phyloP scores from a whole-genome alignment of 192 early-diverging fungal genomes.

The Coemansia sp. region DNA sequence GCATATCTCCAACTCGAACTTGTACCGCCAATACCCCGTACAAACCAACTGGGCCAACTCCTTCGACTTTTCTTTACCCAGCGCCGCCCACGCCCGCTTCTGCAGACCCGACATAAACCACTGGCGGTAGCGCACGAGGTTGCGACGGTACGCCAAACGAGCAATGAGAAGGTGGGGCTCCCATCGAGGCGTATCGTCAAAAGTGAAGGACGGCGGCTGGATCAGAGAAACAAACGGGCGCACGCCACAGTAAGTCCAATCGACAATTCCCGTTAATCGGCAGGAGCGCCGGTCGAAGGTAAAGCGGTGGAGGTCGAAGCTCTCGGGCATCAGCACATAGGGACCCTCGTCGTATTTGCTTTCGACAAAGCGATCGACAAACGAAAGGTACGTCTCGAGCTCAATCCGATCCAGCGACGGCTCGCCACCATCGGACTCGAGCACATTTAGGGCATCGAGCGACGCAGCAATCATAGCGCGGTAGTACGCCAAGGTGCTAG shows the following conservation, averaged over 20 bases:
- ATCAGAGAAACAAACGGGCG: conserved; percentile 28
- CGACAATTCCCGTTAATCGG: conserved; percentile 24
- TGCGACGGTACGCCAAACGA: conserved; percentile 33
- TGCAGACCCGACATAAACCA: conserved; percentile 37
- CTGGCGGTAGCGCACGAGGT: conserved; percentile 40
- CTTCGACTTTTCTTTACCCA: conserved; percentile 9
- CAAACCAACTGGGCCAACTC: conserved; percentile 29
- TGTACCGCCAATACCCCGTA: conserved; percentile 45
- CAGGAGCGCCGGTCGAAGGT: conserved; percentile 11
- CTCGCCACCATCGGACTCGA: conserved; percentile 8
- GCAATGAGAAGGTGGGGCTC: conserved; percentile 23
- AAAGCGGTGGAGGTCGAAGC: conserved; percentile 36
- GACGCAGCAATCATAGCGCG: conserved; percentile 30
- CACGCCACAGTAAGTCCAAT: conserved; percentile 36
- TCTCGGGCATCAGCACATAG: conserved; percentile 46
- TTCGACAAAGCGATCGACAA: conserved; percentile 5
- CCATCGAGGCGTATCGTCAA: conserved; percentile 51
- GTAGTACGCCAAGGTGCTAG: conserved; percentile 13
- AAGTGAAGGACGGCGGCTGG: conserved; percentile 40
- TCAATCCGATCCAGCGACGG: conserved; percentile 28
- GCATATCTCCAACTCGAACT: conserved; percentile 35
- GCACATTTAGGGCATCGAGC: conserved; percentile 4
- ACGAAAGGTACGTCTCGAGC: conserved; percentile 10
- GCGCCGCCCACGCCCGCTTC: conserved; percentile 27
- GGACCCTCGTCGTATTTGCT: conserved; percentile 4